A percentile compares a stretch with the other conserved stretches of the same genome.
These are phyloP conservation scores for Pseudopediastrum boryanum DNA, from an alignment of 139 green algal species.

Conservation along the genomic window DNA sequence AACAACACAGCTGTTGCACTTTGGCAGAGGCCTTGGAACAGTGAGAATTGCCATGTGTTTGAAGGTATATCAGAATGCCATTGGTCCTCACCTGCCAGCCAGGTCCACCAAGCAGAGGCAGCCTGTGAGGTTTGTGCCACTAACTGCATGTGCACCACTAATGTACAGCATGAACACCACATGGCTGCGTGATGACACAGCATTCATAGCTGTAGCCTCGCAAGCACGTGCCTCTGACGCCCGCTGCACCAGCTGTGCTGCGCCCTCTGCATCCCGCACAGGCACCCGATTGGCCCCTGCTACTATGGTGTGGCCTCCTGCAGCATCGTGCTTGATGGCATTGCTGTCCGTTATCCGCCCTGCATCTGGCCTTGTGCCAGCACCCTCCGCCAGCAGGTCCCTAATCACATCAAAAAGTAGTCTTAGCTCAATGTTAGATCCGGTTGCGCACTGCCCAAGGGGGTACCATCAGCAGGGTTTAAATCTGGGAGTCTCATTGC, in stretches of 20 bases:
- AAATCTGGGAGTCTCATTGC: too few relatives aligned
- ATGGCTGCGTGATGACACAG: constrained; percentile 85
- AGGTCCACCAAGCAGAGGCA: constrained; percentile 94
- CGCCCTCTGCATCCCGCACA: constrained; percentile 70
- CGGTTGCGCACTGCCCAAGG: too few relatives aligned
- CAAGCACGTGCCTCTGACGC: constrained; percentile 71
- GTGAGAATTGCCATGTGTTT: too few relatives aligned
- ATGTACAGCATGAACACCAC: constrained; percentile 97
- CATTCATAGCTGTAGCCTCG: constrained; percentile 95
- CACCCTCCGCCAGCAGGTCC: constrained; percentile 82
- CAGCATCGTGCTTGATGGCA: constrained; percentile 86
- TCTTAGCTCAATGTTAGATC: too few relatives aligned
- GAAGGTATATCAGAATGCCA: too few relatives aligned
- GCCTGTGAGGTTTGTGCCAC: constrained; percentile 68
- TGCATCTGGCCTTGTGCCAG: constrained; percentile 26
- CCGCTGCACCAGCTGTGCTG: constrained; percentile 64
- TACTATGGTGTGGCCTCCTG: constrained; percentile 79
- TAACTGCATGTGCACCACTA: constrained; percentile 75
- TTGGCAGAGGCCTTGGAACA: too few relatives aligned
- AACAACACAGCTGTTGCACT: too few relatives aligned
- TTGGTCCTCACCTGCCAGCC: constrained; percentile 75
- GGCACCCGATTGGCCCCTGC: constrained; percentile 48
- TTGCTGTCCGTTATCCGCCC: constrained; percentile 65
- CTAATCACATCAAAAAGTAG: too few relatives aligned
- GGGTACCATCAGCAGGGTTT: too few relatives aligned